A percentile compares a stretch with the other conserved stretches of the same genome.
These are phyloP conservation scores for Diatrype stigma DNA, from an alignment of 2,329 filamentous ascomycete species.

Conservation along the genomic window DNA sequence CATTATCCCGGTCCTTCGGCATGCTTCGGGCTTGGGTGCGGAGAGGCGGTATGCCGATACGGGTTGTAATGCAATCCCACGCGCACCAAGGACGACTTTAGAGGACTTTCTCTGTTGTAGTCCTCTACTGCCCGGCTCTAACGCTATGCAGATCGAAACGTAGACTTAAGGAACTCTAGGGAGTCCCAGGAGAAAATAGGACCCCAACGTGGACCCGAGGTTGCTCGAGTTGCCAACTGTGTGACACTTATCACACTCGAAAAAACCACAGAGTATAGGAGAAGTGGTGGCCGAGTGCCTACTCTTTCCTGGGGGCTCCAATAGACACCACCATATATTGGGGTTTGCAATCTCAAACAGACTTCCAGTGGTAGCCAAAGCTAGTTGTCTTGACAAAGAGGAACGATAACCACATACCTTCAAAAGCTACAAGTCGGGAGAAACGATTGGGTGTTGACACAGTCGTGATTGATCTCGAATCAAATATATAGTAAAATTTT, in stretches of 20 bases:
- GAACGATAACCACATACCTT: too few species aligned
- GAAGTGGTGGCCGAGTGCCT: neutral
- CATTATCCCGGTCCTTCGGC: neutral
- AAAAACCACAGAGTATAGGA: neutral
- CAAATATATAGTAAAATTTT: too few species aligned
- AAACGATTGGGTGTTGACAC: too few species aligned
- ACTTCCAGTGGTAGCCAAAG: too few species aligned
- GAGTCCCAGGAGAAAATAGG: neutral
- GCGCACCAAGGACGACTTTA: neutral
- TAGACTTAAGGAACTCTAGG: neutral
- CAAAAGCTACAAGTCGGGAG: too few species aligned
- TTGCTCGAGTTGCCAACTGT: too few species aligned
- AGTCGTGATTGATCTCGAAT: too few species aligned
- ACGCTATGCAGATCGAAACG: neutral
- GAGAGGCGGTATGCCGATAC: neutral
- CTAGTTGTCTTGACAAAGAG: too few species aligned
- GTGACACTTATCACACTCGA: neutral
- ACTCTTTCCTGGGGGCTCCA: too few species aligned
- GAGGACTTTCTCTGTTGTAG: neutral
- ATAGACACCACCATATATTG: too few species aligned
- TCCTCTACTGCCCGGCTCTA: neutral
- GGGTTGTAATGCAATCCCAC: neutral
- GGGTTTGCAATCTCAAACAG: too few species aligned
- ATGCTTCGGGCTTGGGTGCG: neutral
- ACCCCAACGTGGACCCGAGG: neutral